These are phyloP conservation scores for Rhynchospora tenuis DNA, from an alignment of 176 grass and related monocot genomes.

Conservation along the genomic window DNA sequence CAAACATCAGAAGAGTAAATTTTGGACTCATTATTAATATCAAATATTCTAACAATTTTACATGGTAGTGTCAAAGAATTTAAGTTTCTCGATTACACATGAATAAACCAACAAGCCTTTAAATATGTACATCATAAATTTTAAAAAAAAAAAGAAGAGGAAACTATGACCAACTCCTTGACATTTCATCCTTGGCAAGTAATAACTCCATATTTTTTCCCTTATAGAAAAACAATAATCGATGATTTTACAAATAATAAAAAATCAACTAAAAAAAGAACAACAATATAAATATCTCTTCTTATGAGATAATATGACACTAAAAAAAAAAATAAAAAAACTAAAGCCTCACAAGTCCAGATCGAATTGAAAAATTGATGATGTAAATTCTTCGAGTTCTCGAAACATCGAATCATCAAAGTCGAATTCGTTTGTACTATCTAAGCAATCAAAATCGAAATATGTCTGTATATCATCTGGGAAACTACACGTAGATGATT, in stretches of 20 bases:
- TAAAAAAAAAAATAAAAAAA: not conserved
- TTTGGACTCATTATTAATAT: too few species aligned
- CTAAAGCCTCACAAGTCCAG: constrained; percentile 40
- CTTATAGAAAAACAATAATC: not conserved
- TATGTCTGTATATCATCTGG: constrained; percentile 86
- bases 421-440: constrained; percentile 29
- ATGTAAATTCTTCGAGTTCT: constrained; percentile 50
- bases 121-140: constrained; percentile 3
- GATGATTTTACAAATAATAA: constrained; percentile 37
- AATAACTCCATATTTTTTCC: not conserved
- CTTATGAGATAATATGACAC: constrained; percentile 9
- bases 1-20: too few species aligned
- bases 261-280: constrained; percentile 8
- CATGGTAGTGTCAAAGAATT: not conserved
- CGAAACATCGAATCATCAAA: constrained; percentile 67
- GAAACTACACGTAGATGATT: constrained; percentile 53
- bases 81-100: not conserved
- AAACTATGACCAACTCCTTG: not conserved
- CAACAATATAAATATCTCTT: not conserved
- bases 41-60: not conserved
- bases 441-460: constrained; percentile 80
- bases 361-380: constrained; percentile 61
- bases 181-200: not conserved
- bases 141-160: too few species aligned
- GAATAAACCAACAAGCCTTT: not conserved